Base-by-base conservation (phyloP, 192 early-diverging fungal genomes). In the Polychytrium aggregatum region DNA sequence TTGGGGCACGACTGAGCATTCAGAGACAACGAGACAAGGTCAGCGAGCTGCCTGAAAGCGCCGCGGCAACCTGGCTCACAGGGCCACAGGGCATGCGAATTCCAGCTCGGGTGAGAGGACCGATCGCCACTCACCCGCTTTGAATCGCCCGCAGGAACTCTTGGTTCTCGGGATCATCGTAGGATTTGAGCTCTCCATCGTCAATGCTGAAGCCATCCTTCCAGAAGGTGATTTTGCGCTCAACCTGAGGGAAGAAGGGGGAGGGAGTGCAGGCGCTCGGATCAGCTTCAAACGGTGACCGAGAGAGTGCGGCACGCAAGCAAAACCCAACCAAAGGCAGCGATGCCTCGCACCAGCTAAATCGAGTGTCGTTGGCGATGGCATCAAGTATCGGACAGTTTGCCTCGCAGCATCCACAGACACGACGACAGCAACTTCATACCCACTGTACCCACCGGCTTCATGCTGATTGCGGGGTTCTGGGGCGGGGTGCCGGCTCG, bases 141-240 rank as follows among this genome's bases (percentile, higher is more conserved):
- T 91, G 87, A 49, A 97, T 95, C 16, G 83, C 81, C 43, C 83
- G 76, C 51, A 97, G 70, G 42, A 87, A 75, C 56, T 84, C 79
- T 60, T 83, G 72, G 68, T 87, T 93, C 51, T 74, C 71, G 5
- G 94, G 92, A 53, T 92, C 91, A 42, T 86, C 80, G 46, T 88
- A 90, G 37, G 74, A 63, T 55, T 84, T 67, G 43, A 98, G 65
- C 1, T 88, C 87, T 2, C 95, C 95, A 52, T 95, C 89, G 18
- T 87, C 92, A 55, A 98, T 72, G 43, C 84, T 92, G 56, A 97
- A 98, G 45, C 95, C 95, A 56, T 95, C 85, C 47, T 82, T 70
- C 89, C 92, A 98, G 53, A 98, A 97, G 11, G 87, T 96, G 46
- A 98, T 69, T 37, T 79, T 66, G 24, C 95, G 76, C 69, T 82